phyloP scores from a whole-genome alignment of 2,329 filamentous ascomycete genomes.

The Dryadomyces quercus-mongolicae region DNA sequence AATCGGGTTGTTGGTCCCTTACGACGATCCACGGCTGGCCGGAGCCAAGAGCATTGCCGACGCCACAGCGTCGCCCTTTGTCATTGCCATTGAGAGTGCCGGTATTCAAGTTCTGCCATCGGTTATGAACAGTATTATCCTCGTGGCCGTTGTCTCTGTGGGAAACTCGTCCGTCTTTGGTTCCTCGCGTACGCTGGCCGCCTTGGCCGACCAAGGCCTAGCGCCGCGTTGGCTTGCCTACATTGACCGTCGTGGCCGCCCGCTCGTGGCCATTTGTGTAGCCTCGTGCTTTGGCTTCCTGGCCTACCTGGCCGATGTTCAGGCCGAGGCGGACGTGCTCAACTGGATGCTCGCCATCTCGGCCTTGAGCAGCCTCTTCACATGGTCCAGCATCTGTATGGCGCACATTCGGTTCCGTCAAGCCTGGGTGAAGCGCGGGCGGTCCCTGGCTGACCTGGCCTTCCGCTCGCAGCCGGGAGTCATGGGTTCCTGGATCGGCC shows the following conservation, averaged over 20 bases:
- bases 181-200: conserved; percentile 78
- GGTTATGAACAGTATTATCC: conserved; percentile 90
- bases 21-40: conserved; percentile 52
- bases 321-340: conserved; percentile 50
- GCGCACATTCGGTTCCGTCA: conserved; percentile 82
- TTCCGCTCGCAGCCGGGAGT: conserved; percentile 73
- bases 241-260: conserved; percentile 72
- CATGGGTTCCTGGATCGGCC: conserved; percentile 67
- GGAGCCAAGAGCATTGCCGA: conserved; percentile 45
- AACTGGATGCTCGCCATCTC: conserved; percentile 70
- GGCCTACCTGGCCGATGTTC: conserved; percentile 60
- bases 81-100: conserved; percentile 80
- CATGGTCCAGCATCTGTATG: conserved; percentile 77
- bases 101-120: conserved; percentile 72
- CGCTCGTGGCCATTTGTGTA: conserved; percentile 58
- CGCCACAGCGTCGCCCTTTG: conserved; percentile 74
- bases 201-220: conserved; percentile 77
- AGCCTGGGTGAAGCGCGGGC: conserved; percentile 61
- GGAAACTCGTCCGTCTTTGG: conserved; percentile 89
- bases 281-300: conserved; percentile 60
- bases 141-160: conserved; percentile 80
- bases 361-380: conserved; percentile 63
- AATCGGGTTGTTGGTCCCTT: conserved; percentile 73
- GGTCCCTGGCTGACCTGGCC: conserved; percentile 63
- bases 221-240: conserved; percentile 68